Evolutionary conservation across 1,139 yeast species (phyloP), one percentile per base, ranked within the genome.

Genomic region (Saccharomyces hybrid): DNA sequence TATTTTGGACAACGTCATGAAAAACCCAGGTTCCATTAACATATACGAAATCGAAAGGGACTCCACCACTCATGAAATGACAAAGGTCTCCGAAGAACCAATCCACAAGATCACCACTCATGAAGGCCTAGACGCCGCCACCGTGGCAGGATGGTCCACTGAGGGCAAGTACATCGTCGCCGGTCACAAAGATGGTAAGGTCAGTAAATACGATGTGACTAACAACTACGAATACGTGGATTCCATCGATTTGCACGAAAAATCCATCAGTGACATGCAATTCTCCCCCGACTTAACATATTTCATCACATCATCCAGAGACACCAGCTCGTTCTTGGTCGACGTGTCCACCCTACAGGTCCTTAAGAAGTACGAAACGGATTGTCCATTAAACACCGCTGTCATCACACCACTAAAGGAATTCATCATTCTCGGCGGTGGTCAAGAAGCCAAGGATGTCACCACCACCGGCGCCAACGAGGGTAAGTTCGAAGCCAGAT

Each of bases 391-490:
- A 80, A 95, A 95, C 77, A 83, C 96, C 38, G 99, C 98, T 28
- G 86, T 96, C 61, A 86, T 93, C 63, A 91, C 99, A 8, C 93
- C 98, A 28, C 77, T 83, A 56, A 93, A 95, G 75, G 95, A 93
- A 70, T 91, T 86, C 70, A 88, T 93, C 60, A 86, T 93, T 55
- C 79, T 95, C 61, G 99, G 99, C 55, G 99, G 99, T 75, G 99
- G 99, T 82, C 99, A 93, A 78, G 98, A 91, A 71, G 99, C 99
- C 47, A 83, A 91, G 74, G 95, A 91, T 73, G 99, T 93, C 71
- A 93, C 99, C 50, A 93, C 98, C 29, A 90, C 98, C 47, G 82
- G 95, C 50, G 86, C 95, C 60, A 81, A 88, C 54, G 96, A 93
- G 73, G 99, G 99, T 77, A 89, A 89, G 71, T 93, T 93, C 73